phyloP scores from a whole-genome alignment of 1,284 basidiomycete genomes.

The Boletus sp. region DNA sequence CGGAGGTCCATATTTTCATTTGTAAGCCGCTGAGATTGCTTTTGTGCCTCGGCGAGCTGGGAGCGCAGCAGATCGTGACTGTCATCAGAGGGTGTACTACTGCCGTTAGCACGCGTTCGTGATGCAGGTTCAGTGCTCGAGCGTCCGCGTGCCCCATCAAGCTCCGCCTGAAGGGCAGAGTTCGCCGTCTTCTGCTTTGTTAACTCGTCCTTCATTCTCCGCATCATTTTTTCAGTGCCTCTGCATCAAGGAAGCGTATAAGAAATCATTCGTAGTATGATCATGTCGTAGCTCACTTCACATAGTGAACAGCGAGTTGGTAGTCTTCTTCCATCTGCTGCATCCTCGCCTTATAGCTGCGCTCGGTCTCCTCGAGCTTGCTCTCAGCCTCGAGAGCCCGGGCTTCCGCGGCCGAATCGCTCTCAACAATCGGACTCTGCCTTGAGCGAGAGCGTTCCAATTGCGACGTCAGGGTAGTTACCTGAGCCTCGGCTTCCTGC shows the following conservation, averaged over 20 bases:
- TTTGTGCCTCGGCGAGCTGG: constrained; percentile 68
- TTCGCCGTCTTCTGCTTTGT: constrained; percentile 85
- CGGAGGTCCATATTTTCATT: constrained; percentile 75
- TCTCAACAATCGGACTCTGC: constrained; percentile 44
- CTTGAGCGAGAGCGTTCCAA: constrained; percentile 59
- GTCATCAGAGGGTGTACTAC: constrained; percentile 73
- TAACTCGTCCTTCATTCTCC: constrained; percentile 92
- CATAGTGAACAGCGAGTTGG: constrained; percentile 87
- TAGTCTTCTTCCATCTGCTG: constrained; percentile 93
- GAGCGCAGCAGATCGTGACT: constrained; percentile 60
- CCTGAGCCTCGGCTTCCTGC: constrained; percentile 70
- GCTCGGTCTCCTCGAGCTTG: constrained; percentile 77
- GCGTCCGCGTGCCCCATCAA: constrained; percentile 63
- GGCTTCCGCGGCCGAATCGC: constrained; percentile 45
- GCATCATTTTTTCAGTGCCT: constrained; percentile 98
- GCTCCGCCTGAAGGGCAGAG: constrained; percentile 72
- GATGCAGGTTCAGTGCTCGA: constrained; percentile 54
- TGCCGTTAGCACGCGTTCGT: constrained; percentile 68
- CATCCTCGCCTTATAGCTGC: constrained; percentile 68
- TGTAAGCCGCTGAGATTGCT: constrained; percentile 65
- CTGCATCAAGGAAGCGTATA: constrained; percentile 43
- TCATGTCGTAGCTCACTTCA: constrained; percentile 61
- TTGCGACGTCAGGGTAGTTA: constrained; percentile 58
- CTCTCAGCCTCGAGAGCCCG: constrained; percentile 66
- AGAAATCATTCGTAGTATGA: constrained; percentile 9